phyloP scores from a whole-genome alignment of 169 alveolate species.

The Eimeria sp. region DNA sequence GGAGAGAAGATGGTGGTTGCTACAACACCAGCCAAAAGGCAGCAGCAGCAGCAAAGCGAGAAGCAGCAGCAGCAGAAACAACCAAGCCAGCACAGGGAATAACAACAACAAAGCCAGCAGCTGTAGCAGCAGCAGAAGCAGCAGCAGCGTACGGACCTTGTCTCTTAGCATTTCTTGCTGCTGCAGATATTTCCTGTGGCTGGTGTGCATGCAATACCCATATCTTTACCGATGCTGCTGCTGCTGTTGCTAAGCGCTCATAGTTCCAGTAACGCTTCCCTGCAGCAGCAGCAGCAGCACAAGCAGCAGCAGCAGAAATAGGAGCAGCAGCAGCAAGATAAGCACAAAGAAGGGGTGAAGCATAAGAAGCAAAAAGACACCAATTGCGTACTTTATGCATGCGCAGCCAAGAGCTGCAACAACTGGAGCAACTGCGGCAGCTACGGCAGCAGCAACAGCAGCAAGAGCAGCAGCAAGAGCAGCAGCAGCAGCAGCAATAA shows the following conservation, averaged over 20 bases:
- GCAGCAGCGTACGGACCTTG: slow-evolving; percentile 52
- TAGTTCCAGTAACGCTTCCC: slow-evolving; percentile 63
- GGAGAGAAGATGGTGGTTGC: neutral
- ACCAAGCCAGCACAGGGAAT: neutral
- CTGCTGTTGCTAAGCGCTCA: slow-evolving; percentile 82
- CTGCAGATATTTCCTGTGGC: slow-evolving; percentile 51
- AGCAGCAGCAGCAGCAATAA: too few species aligned
- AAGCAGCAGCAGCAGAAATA: neutral
- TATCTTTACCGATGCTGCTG: slow-evolving; percentile 76
- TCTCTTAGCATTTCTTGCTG: slow-evolving; percentile 33
- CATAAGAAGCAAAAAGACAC: too few species aligned
- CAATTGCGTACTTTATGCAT: too few species aligned
- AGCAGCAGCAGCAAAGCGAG: neutral
- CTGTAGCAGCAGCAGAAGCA: neutral
- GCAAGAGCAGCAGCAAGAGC: too few species aligned
- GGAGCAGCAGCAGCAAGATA: too few species aligned
- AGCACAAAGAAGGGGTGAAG: too few species aligned
- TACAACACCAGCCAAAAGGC: too few species aligned
- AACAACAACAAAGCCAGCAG: neutral
- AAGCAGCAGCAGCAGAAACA: neutral
- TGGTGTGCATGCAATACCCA: slow-evolving; percentile 79
- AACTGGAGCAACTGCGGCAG: slow-evolving; percentile 43
- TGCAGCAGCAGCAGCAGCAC: slow-evolving; percentile 67
- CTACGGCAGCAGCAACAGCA: neutral
- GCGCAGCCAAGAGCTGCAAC: neutral